Conservation (phyloP, 2,329 filamentous ascomycete genomes). For the Xylariomycetidae sp. region DNA sequence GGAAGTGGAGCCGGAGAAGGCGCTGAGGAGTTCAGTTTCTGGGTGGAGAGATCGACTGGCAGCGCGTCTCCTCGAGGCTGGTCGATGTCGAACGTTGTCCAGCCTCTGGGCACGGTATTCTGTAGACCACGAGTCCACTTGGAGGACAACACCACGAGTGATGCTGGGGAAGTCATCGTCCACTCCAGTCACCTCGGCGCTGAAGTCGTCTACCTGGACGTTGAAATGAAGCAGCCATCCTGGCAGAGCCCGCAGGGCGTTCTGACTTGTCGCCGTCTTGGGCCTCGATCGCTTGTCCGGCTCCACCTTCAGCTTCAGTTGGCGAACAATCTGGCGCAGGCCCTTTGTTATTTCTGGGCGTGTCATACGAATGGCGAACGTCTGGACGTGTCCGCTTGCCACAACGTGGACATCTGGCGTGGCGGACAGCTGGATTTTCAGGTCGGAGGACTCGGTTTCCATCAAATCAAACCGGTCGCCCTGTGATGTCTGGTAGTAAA, state of each 20-base stretch:
- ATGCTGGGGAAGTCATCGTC: constrained; percentile 79
- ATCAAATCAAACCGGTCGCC: constrained; percentile 81
- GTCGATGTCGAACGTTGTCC: constrained; percentile 54
- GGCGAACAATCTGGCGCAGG: constrained; percentile 81
- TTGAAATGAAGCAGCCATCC: constrained; percentile 79
- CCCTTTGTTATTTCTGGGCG: constrained; percentile 90
- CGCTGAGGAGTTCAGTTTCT: constrained; percentile 56
- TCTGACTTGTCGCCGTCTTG: constrained; percentile 49
- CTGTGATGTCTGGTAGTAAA: constrained; percentile 89
- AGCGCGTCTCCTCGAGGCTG: constrained; percentile 60
- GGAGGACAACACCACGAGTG: constrained; percentile 75
- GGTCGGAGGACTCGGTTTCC: constrained; percentile 78
- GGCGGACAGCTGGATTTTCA: constrained; percentile 79
- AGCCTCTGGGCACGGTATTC: constrained; percentile 82
- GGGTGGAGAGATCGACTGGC: constrained; percentile 66
- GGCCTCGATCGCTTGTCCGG: constrained; percentile 50
- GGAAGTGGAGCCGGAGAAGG: constrained; percentile 43
- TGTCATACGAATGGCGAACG: constrained; percentile 83
- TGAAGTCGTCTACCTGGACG: constrained; percentile 83
- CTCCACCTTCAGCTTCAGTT: constrained; percentile 67
- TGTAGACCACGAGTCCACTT: constrained; percentile 79
- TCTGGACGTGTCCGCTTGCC: constrained; percentile 73
- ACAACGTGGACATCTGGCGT: constrained; percentile 81
- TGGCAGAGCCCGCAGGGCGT: constrained; percentile 73
- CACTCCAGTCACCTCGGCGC: constrained; percentile 81